Conservation (phyloP, 192 early-diverging fungal genomes). For the Podochytrium sp. region DNA sequence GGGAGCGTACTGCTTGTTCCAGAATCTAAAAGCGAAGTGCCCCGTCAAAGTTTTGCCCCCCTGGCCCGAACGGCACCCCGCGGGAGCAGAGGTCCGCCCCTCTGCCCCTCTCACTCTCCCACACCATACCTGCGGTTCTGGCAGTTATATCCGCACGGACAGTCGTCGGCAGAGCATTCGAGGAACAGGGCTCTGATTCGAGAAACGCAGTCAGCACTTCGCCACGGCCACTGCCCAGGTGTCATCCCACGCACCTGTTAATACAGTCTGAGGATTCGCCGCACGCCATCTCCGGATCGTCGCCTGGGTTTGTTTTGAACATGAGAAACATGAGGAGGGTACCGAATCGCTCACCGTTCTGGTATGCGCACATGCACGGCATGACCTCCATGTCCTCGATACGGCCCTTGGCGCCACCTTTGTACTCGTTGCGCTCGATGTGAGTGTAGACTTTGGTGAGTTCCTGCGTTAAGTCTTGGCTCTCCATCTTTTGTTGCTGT, state of each 20-base stretch:
- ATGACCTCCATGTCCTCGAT: slow-evolving; percentile 72
- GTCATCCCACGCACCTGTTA: slow-evolving; percentile 60
- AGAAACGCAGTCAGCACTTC: slow-evolving; percentile 65
- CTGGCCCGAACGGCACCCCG: neutral
- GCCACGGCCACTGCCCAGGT: slow-evolving; percentile 79
- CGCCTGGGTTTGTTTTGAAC: slow-evolving; percentile 22
- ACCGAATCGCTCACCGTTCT: slow-evolving; percentile 47
- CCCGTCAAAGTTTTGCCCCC: neutral
- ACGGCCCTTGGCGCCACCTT: slow-evolving; percentile 70
- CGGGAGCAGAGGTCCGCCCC: neutral
- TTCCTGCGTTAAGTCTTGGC: slow-evolving; percentile 31
- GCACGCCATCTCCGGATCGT: slow-evolving; percentile 74
- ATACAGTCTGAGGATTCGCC: slow-evolving; percentile 90
- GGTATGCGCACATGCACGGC: slow-evolving; percentile 79
- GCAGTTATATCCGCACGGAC: slow-evolving; percentile 87
- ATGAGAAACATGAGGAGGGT: neutral
- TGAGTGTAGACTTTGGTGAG: slow-evolving; percentile 67
- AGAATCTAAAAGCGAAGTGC: slow-evolving; percentile 64
- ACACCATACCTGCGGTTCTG: slow-evolving; percentile 74
- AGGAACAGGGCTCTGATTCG: slow-evolving; percentile 73
- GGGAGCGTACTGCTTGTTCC: slow-evolving; percentile 79
- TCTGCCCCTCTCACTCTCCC: neutral
- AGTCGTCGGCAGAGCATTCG: slow-evolving; percentile 89
- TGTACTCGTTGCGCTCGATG: slow-evolving; percentile 72
- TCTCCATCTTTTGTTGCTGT: too few relatives aligned